A percentile compares a stretch with the other conserved stretches of the same genome.
Evolutionary conservation across 192 early-diverging fungal species (phyloP).

Genomic region (Lobosporangium transversale): DNA sequence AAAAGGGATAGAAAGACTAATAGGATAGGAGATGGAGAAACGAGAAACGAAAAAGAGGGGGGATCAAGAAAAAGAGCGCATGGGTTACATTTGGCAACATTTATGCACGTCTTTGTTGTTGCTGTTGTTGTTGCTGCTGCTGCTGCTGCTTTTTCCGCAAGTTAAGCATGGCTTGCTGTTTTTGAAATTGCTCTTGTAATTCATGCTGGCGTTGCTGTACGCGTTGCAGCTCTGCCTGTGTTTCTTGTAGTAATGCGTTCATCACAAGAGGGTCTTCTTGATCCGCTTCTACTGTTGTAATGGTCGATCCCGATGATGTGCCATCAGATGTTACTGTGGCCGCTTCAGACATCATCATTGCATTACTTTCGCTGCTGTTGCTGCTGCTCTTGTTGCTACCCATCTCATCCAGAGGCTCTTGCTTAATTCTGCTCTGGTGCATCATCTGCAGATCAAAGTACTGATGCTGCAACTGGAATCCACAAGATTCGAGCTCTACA

Average conservation of each 20-base stretch:
- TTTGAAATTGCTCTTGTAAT: constrained; percentile 18
- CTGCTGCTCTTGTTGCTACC: too few relatives aligned
- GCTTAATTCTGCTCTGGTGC: background rate
- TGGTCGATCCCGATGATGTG: background rate
- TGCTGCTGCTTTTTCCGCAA: constrained; percentile 11
- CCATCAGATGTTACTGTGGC: background rate
- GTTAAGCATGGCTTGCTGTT: constrained; percentile 17
- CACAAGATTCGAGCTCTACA: background rate
- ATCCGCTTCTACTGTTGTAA: background rate
- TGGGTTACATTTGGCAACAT: too few relatives aligned
- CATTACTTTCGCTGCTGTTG: too few relatives aligned
- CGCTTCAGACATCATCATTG: too few relatives aligned
- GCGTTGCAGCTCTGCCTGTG: constrained; percentile 19
- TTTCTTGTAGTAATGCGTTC: constrained; percentile 5
- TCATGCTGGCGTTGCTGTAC: constrained; percentile 22
- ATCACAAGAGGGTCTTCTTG: background rate
- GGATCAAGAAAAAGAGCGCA: background rate
- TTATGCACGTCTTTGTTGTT: background rate
- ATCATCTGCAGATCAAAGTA: constrained; percentile 6
- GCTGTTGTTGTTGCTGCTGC: constrained; percentile 4
- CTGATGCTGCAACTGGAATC: background rate
- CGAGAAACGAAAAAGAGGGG: too few relatives aligned
- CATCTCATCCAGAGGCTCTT: too few relatives aligned
- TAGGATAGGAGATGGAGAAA: too few relatives aligned
- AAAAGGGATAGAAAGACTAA: too few relatives aligned